Conservation (phyloP, 768 basidiomycete species). For the Cantharellus anzutake region DNA sequence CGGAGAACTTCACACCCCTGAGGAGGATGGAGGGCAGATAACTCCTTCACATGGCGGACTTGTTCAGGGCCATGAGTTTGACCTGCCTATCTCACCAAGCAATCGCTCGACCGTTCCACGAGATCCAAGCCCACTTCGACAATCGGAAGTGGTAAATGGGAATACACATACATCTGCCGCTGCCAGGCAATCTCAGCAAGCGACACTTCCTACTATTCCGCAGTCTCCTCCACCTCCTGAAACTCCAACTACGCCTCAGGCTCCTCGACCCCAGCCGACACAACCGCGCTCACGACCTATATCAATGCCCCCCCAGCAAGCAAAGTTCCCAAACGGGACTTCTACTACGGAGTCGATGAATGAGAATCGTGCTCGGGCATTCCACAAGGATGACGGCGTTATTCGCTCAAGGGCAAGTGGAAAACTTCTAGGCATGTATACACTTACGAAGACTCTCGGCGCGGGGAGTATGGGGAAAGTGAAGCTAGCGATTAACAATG, state of each 20-base stretch:
- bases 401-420: conserved; percentile 21
- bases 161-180: too few species aligned
- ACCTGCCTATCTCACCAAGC: conserved; percentile 29
- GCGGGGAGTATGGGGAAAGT: conserved; percentile 99
- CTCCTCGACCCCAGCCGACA: conserved; percentile 9
- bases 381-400: conserved; percentile 9
- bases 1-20: too few species aligned
- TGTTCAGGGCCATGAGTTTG: conserved; percentile 46
- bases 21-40: conserved; percentile 12
- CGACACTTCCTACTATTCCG: neutral
- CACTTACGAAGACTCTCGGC: conserved; percentile 88
- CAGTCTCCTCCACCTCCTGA: conserved; percentile 1
- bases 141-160: neutral
- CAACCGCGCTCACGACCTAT: conserved; percentile 34
- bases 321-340: conserved; percentile 15
- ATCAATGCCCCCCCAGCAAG: conserved; percentile 51
- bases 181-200: neutral
- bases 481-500: conserved; percentile 79
- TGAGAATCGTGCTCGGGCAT: conserved; percentile 11
- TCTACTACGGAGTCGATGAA: conserved; percentile 11
- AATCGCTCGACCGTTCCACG: conserved; percentile 17
- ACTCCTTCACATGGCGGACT: conserved; percentile 36
- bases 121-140: conserved; percentile 2
- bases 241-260: conserved; percentile 6
- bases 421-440: conserved; percentile 74